Conservation (phyloP, 2,329 filamentous ascomycete genomes). For the Neonectria sp. region DNA sequence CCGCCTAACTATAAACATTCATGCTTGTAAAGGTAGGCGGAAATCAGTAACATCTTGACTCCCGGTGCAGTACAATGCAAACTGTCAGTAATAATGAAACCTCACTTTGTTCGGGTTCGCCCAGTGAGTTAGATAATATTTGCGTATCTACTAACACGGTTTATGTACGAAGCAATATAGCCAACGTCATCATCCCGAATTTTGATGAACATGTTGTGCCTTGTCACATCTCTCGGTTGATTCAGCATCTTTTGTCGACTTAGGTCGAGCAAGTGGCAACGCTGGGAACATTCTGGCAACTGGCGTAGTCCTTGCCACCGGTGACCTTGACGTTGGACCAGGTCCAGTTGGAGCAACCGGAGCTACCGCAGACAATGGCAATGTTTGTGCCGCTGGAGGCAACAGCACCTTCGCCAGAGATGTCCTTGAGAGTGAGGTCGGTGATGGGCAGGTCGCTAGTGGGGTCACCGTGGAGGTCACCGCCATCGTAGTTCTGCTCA, state of each 20-base stretch:
- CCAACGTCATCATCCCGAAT: background rate
- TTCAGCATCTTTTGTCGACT: background rate
- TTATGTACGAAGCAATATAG: background rate
- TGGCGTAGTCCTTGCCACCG: slow-evolving; percentile 61
- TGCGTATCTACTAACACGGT: background rate
- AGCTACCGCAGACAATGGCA: slow-evolving; percentile 68
- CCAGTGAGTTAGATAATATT: too few species aligned
- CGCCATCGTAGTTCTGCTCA: slow-evolving; percentile 64
- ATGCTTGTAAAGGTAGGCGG: too few species aligned
- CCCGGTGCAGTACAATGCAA: too few species aligned
- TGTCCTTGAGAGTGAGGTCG: slow-evolving; percentile 58
- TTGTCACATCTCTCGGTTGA: too few species aligned
- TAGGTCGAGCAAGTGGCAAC: slow-evolving; percentile 41
- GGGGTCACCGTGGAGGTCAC: slow-evolving; percentile 60
- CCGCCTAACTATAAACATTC: too few species aligned
- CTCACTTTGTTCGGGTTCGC: too few species aligned
- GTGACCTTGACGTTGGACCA: slow-evolving; percentile 65
- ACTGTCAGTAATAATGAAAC: too few species aligned
- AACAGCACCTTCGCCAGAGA: slow-evolving; percentile 59
- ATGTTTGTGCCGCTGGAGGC: slow-evolving; percentile 55
- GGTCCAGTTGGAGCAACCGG: slow-evolving; percentile 63
- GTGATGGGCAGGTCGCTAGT: slow-evolving; percentile 67
- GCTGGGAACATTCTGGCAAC: slow-evolving; percentile 47
- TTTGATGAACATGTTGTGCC: too few species aligned
- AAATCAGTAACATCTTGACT: too few species aligned